phyloP scores from a whole-genome alignment of 768 basidiomycete species.

The Termitomyces sp. region DNA sequence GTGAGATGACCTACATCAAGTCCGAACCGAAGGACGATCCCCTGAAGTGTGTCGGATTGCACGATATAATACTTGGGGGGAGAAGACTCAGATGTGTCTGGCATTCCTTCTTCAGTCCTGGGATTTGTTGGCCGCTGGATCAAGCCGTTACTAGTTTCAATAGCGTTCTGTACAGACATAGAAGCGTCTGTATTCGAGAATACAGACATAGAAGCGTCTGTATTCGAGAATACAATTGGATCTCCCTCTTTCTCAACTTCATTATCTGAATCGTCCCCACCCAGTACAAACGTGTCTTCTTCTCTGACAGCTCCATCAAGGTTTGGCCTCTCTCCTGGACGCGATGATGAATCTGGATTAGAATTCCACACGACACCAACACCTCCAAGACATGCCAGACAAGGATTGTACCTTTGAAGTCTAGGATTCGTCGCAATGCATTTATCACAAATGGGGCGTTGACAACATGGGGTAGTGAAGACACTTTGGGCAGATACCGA shows the following conservation, averaged over 20 bases:
- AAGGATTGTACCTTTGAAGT: constrained; percentile 64
- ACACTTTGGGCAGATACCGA: constrained; percentile 5
- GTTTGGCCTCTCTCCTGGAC: constrained; percentile 22
- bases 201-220: neutral
- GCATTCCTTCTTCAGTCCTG: neutral
- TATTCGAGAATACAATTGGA: neutral
- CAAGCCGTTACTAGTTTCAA: neutral
- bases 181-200: neutral
- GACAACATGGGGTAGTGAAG: constrained; percentile 60
- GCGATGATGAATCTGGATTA: neutral
- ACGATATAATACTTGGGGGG: constrained; percentile 48
- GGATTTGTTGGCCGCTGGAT: neutral
- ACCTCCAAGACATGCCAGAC: constrained; percentile 61
- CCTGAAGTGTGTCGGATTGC: constrained; percentile 54
- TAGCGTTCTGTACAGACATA: neutral
- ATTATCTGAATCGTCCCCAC: constrained; percentile 42
- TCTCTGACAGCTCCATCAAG: constrained; percentile 53
- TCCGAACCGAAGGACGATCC: constrained; percentile 55
- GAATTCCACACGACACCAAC: constrained; percentile 30
- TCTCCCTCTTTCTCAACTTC: constrained; percentile 23
- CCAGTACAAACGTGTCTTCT: constrained; percentile 59
- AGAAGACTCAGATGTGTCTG: neutral
- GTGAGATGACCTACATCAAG: constrained; percentile 45
- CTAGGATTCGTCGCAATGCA: constrained; percentile 60
- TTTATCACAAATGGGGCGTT: constrained; percentile 53